Percentiles rank a stretch among this genome's conserved stretches.
phyloP scores from a whole-genome alignment of 495 filamentous ascomycete genomes.

The Aspergillus sparsus region DNA sequence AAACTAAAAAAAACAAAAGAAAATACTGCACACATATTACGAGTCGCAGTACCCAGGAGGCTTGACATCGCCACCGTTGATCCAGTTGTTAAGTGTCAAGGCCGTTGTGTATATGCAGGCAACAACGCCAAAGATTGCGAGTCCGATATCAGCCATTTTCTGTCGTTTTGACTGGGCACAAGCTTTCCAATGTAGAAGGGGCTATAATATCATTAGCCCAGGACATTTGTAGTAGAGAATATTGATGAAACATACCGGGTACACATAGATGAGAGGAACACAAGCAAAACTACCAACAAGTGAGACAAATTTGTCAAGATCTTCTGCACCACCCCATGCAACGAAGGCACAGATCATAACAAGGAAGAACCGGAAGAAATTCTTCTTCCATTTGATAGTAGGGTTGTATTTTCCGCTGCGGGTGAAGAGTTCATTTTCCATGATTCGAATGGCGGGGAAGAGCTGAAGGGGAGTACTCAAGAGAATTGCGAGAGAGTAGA shows the following conservation, averaged over 20 bases:
- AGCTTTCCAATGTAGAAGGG: slow-evolving; percentile 81
- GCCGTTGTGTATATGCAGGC: slow-evolving; percentile 89
- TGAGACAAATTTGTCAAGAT: slow-evolving; percentile 96
- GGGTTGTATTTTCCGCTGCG: slow-evolving; percentile 94
- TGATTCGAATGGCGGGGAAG: slow-evolving; percentile 88
- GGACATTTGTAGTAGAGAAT: slow-evolving; percentile 10
- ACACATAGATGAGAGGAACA: slow-evolving; percentile 95
- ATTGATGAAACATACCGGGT: slow-evolving; percentile 68
- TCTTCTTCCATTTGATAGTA: slow-evolving; percentile 98
- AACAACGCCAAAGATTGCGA: slow-evolving; percentile 77
- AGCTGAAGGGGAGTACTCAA: slow-evolving; percentile 90
- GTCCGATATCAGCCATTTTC: slow-evolving; percentile 66
- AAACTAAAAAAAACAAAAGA: neutral
- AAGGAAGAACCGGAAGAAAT: slow-evolving; percentile 88
- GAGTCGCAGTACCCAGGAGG: slow-evolving; percentile 64
- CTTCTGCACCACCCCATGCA: slow-evolving; percentile 87
- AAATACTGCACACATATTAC: slow-evolving; percentile 20
- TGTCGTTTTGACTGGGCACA: slow-evolving; percentile 67
- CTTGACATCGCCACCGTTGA: slow-evolving; percentile 40
- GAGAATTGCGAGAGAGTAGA: slow-evolving; percentile 93
- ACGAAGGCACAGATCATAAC: slow-evolving; percentile 82
- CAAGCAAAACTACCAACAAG: slow-evolving; percentile 97
- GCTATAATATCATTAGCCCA: slow-evolving; percentile 49
- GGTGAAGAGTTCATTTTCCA: slow-evolving; percentile 68
- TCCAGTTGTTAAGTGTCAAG: slow-evolving; percentile 84